Evolutionary conservation across 2,329 filamentous ascomycete species (phyloP), one percentile per base, ranked within the genome.

Genomic region (Talaromyces funiculosus): DNA sequence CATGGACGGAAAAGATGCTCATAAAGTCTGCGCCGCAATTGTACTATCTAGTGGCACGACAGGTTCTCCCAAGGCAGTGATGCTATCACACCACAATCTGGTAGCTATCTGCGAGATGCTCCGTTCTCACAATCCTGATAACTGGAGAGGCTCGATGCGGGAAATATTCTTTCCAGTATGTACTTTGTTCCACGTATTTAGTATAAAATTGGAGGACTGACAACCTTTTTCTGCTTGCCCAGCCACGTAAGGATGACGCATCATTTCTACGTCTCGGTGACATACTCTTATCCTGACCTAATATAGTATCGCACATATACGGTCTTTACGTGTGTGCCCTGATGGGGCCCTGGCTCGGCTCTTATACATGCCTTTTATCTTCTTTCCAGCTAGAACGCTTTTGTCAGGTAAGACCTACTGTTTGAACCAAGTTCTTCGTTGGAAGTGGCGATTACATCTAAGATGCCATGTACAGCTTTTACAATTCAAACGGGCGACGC

Each of bases 291-390:
- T 3, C 22, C 40, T 54, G 6, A 54, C 31, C 9, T 12, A 33
- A 10, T 10, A 33, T 10, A 55, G 53, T 65, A 35, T 65, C 63
- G 2, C 63, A 65, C n/a, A 47, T 65, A 10, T 65, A 65, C 53
- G 64, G 55, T 14, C 58, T 64, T 5, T 65, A 65, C 45, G 64
- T 65, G 3, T 62, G 60, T 33, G 53, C 59, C 14, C 49, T 58
- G 14, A 62, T 62, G 45, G 59, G 57, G 22, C 55, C 54, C 7
- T 65, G 64, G 64, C 31, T 64, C n/a, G 64, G 64, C 10, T 59
- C 40, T 12, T 65, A 65, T 51, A 62, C 64, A 3, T 65, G 64
- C 26, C 26, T 65, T 35, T 59, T 65, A 45, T 61, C 63, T n/a
- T 53, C 47, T 1, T 64, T 64, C 31, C 51, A 64, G 2, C n/a